Conservation (phyloP, 2,329 filamentous ascomycete genomes). For the Colletotrichum filicis region DNA sequence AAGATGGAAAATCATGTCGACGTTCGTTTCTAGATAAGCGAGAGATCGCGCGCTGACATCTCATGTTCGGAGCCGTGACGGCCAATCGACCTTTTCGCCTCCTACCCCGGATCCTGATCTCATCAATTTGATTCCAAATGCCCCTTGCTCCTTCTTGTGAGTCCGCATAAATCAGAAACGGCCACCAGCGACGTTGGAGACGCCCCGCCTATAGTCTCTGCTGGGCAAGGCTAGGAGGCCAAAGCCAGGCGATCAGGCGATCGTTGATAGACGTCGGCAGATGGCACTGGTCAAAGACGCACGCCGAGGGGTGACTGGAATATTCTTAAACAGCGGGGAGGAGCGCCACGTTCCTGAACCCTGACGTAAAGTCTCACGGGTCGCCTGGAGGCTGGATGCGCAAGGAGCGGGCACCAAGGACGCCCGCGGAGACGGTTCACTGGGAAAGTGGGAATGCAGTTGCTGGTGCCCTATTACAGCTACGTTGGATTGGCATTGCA, state of each 20-base stretch:
- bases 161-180: conserved; percentile 8
- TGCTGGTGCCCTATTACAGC: background rate
- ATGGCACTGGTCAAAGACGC: background rate
- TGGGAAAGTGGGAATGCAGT: background rate
- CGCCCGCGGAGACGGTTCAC: background rate
- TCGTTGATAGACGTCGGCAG: background rate
- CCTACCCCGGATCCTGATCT: conserved; percentile 12
- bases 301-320: background rate
- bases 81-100: background rate
- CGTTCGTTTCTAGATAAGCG: background rate
- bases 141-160: conserved; percentile 1
- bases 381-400: background rate
- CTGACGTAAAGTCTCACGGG: conserved; percentile 22
- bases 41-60: conserved; percentile 4
- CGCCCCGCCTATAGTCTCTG: background rate
- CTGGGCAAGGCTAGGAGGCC: background rate
- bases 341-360: conserved; percentile 31
- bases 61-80: background rate
- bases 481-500: background rate
- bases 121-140: conserved; percentile 19
- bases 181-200: background rate
- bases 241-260: background rate
- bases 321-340: conserved; percentile 1
- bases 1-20: background rate
- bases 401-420: background rate